Evolutionary conservation across 768 basidiomycete genomes (phyloP).

Genomic region (Trichaptum fuscoviolaceum): DNA sequence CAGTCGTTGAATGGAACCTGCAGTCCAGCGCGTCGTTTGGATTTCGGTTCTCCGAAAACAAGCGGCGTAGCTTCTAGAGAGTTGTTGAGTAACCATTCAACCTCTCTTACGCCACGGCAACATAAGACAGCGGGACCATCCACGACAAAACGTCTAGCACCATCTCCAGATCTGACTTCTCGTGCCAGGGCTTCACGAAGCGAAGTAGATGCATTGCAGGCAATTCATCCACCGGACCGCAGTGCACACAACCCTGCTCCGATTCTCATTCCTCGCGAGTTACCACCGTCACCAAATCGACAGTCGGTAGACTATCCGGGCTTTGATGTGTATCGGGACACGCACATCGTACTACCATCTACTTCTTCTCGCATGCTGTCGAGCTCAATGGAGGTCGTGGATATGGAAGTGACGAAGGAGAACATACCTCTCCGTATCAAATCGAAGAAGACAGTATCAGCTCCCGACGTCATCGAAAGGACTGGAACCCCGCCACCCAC

Average conservation of each 20-base stretch:
- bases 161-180: not conserved
- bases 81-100: not conserved
- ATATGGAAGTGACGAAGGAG: constrained; percentile 48
- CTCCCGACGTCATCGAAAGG: constrained; percentile 17
- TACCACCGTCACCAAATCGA: constrained; percentile 40
- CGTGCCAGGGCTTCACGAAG: not conserved
- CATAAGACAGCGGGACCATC: not conserved
- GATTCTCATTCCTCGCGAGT: constrained; percentile 30
- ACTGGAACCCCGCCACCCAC: constrained; percentile 20
- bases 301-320: constrained; percentile 65
- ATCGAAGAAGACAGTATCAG: constrained; percentile 33
- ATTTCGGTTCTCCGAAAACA: not conserved
- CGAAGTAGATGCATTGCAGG: constrained; percentile 17
- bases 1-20: not conserved
- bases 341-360: constrained; percentile 14
- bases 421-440: constrained; percentile 48
- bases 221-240: constrained; percentile 22
- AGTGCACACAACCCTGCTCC: constrained; percentile 6
- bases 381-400: constrained; percentile 14
- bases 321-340: constrained; percentile 52
- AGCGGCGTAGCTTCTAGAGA: not conserved
- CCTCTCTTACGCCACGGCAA: not conserved
- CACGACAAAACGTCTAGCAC: not conserved
- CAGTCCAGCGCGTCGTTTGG: not conserved
- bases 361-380: not conserved